phyloP scores from a whole-genome alignment of 495 filamentous ascomycete genomes.

The Penicillium soppii region DNA sequence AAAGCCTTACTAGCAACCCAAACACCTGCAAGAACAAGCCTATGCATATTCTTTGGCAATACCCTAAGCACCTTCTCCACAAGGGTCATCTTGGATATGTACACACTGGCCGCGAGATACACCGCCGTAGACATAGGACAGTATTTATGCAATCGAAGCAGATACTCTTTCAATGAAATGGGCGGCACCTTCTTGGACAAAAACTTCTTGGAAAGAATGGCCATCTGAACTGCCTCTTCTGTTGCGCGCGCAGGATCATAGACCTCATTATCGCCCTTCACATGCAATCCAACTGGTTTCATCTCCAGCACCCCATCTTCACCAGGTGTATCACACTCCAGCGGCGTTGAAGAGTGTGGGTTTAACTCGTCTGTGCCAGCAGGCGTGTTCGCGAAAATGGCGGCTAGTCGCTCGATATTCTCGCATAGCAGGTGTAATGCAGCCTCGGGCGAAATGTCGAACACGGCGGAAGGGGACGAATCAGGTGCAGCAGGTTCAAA shows the following conservation, averaged over 20 bases:
- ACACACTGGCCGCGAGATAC: conserved; percentile 88
- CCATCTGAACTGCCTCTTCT: conserved; percentile 23
- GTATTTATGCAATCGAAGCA: conserved; percentile 80
- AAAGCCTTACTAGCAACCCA: conserved; percentile 89
- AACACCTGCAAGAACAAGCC: conserved; percentile 79
- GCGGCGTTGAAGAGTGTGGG: conserved; percentile 54
- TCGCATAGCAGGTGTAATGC: conserved; percentile 78
- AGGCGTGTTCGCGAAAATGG: conserved; percentile 68
- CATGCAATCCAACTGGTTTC: conserved; percentile 32
- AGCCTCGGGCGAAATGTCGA: conserved; percentile 65
- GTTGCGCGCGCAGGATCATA: neutral
- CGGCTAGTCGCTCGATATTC: conserved; percentile 71
- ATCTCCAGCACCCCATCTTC: conserved; percentile 18
- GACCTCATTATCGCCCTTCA: conserved; percentile 10
- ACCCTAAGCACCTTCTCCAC: conserved; percentile 71
- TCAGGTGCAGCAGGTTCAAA: conserved; percentile 1
- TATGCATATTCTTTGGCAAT: conserved; percentile 80
- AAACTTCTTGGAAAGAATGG: conserved; percentile 79
- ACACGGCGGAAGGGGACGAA: conserved; percentile 53
- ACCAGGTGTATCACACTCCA: conserved; percentile 51
- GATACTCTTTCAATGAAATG: conserved; percentile 80
- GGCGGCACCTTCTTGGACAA: conserved; percentile 82
- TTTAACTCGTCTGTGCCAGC: conserved; percentile 6
- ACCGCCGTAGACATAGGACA: conserved; percentile 97
- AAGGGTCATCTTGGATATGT: conserved; percentile 78